A percentile compares a stretch with the other conserved stretches of the same genome.
Conservation (phyloP, 2,329 filamentous ascomycete genomes). For the Alternaria arbusti region DNA sequence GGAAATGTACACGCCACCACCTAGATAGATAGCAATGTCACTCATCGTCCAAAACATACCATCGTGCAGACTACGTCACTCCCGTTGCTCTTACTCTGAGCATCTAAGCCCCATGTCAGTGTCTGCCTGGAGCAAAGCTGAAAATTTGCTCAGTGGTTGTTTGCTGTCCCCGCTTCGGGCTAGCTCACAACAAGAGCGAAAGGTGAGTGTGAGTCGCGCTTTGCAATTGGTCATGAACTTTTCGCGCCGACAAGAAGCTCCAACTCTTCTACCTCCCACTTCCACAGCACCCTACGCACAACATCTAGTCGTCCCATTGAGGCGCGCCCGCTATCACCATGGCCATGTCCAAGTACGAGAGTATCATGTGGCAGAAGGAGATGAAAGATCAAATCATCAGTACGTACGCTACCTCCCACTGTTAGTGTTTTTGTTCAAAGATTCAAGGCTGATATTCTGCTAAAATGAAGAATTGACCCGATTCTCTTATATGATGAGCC, state of each 20-base stretch:
- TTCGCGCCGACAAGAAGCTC: background rate
- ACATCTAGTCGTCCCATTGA: background rate
- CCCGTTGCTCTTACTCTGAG: accelerated
- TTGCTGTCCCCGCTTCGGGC: background rate
- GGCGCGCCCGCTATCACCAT: background rate
- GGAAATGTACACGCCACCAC: no score
- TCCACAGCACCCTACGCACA: no score
- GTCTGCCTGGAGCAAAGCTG: background rate
- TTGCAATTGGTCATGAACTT: background rate
- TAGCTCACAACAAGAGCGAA: background rate
- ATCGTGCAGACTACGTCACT: background rate
- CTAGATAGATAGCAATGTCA: no score
- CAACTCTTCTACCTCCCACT: background rate
- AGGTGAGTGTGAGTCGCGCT: background rate
- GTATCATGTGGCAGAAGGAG: background rate
- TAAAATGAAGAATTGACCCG: no score
- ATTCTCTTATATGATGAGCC: no score
- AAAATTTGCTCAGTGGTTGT: background rate
- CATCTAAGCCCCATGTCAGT: background rate
- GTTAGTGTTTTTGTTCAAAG: no score
- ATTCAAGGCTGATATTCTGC: no score
- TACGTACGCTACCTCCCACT: no score
- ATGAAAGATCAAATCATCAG: background rate
- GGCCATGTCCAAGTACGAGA: background rate
- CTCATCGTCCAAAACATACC: no score